These are phyloP conservation scores for Cyclotella baltica DNA, from an alignment of 108 stramenopile genomes.

Conservation along the genomic window DNA sequence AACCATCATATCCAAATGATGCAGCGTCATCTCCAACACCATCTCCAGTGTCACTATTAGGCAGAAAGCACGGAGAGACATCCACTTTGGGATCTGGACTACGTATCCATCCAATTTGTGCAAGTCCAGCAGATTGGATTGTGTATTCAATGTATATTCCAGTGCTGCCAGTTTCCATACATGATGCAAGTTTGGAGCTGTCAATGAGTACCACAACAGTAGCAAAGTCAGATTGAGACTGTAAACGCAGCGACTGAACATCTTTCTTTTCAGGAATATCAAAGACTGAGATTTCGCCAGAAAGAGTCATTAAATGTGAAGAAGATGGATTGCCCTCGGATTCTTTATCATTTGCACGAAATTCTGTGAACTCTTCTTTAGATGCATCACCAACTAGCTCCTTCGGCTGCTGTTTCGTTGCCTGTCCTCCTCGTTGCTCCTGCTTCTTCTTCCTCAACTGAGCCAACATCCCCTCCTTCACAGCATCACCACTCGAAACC, in stretches of 20 bases:
- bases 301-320: slow-evolving; percentile 66
- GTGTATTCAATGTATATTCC: slow-evolving; percentile 78
- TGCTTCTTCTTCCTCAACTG: slow-evolving; percentile 53
- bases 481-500: slow-evolving; percentile 18
- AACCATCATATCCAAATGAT: slow-evolving; percentile 83
- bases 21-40: slow-evolving; percentile 83
- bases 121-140: slow-evolving; percentile 73
- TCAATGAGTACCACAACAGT: slow-evolving; percentile 75
- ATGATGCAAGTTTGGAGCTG: slow-evolving; percentile 30
- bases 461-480: slow-evolving; percentile 68
- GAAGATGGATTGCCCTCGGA: background rate
- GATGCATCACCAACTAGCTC: background rate
- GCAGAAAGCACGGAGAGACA: slow-evolving; percentile 47
- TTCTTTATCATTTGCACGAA: background rate
- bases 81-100: slow-evolving; percentile 3
- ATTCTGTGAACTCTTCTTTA: background rate
- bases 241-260: slow-evolving; percentile 49
- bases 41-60: slow-evolving; percentile 82
- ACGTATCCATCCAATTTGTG: slow-evolving; percentile 84
- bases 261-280: slow-evolving; percentile 35
- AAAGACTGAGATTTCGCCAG: slow-evolving; percentile 68
- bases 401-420: background rate
- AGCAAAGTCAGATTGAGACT: slow-evolving; percentile 86
- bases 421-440: slow-evolving; percentile 25
- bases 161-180: background rate